Percentiles rank a stretch among this genome's conserved stretches.
phyloP scores from a whole-genome alignment of 768 basidiomycete species.

The Boletus rubroflammeus region DNA sequence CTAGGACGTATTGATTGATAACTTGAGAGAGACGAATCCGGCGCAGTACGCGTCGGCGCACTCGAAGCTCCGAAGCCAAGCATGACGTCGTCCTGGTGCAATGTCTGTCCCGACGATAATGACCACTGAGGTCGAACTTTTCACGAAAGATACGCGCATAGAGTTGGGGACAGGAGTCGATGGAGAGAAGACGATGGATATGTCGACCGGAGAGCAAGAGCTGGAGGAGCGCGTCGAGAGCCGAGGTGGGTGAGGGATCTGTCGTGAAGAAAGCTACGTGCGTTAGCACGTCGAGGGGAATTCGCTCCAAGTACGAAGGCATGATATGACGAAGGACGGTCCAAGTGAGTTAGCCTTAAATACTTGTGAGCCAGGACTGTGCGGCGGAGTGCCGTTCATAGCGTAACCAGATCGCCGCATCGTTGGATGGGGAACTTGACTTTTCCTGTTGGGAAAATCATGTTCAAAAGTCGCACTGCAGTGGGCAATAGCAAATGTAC shows the following conservation, averaged over 20 bases:
- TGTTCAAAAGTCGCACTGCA: constrained; percentile 26
- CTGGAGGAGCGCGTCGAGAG: constrained; percentile 40
- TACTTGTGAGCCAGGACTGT: constrained; percentile 19
- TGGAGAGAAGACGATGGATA: constrained; percentile 42
- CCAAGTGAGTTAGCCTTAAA: constrained; percentile 20
- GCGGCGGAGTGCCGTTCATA: constrained; percentile 32
- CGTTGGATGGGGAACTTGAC: constrained; percentile 30
- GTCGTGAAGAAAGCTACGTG: constrained; percentile 49
- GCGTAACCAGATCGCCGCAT: constrained; percentile 34
- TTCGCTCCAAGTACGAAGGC: constrained; percentile 43
- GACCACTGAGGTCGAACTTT: constrained; percentile 43
- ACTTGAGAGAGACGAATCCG: constrained; percentile 39
- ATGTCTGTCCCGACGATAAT: constrained; percentile 22
- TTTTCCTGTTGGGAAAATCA: constrained; percentile 38
- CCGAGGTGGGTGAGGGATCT: constrained; percentile 34
- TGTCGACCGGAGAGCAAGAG: constrained; percentile 46
- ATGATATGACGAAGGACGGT: constrained; percentile 31
- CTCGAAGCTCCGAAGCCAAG: constrained; percentile 47
- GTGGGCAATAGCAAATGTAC: constrained; percentile 28
- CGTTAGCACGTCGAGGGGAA: constrained; percentile 57
- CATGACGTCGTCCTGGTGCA: constrained; percentile 37
- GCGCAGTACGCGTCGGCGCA: constrained; percentile 45
- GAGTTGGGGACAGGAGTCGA: constrained; percentile 46
- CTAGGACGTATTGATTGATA: constrained; percentile 27
- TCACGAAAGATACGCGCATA: constrained; percentile 52